Percentiles rank a stretch among this genome's conserved stretches.
Conservation (phyloP, 768 basidiomycete species). For the Suillus luteus region DNA sequence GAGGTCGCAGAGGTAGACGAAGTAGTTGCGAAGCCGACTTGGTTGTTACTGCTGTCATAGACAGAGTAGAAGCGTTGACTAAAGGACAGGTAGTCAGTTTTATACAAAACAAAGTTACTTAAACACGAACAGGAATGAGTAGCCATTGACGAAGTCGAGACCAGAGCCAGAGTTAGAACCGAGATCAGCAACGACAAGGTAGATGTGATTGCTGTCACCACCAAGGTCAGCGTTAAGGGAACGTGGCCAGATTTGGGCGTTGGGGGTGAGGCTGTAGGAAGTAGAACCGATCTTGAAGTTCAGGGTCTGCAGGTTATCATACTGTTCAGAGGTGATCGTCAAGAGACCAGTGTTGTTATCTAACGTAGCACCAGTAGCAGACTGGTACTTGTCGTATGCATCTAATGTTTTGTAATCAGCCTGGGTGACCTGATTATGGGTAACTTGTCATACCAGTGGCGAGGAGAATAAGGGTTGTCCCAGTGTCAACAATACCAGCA, state of each 20-base stretch:
- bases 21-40: constrained; percentile 42
- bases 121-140: constrained; percentile 21
- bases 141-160: constrained; percentile 29
- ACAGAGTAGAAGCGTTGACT: constrained; percentile 42
- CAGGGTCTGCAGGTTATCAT: constrained; percentile 25
- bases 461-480: constrained; percentile 30
- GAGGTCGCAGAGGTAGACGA: constrained; percentile 27
- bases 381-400: constrained; percentile 25
- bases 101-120: background rate
- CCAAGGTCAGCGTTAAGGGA: constrained; percentile 33
- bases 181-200: constrained; percentile 32
- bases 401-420: constrained; percentile 16
- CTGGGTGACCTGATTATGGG: too few species aligned
- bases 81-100: background rate
- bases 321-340: constrained; percentile 28
- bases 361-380: constrained; percentile 27
- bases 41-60: constrained; percentile 37
- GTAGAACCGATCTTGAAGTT: constrained; percentile 29
- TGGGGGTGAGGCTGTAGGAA: constrained; percentile 23
- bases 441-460: constrained; percentile 20
- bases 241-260: constrained; percentile 39
- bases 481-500: constrained; percentile 38
- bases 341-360: constrained; percentile 36
- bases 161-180: constrained; percentile 18
- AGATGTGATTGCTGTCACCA: constrained; percentile 26